Evolutionary conservation across 2,329 filamentous ascomycete genomes (phyloP), one percentile per base, ranked within the genome.

Genomic region (Monosporascus sp.): DNA sequence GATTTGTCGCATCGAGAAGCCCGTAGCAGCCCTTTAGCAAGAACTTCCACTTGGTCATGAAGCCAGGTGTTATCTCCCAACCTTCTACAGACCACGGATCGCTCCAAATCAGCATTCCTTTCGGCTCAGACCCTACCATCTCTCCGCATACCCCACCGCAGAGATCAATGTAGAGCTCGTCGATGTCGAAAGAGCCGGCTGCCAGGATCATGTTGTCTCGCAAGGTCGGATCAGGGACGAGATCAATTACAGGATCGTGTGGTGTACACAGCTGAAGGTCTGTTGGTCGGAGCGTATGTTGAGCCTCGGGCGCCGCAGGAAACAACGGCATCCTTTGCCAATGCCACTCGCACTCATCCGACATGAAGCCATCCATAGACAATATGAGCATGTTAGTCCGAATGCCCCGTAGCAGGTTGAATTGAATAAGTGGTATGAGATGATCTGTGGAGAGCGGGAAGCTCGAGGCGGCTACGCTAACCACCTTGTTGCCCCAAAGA

Each of bases 41-140:
- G 50, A 66, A 73, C 5, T 62, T 63, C 68, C 70, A 78, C 48
- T 64, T 66, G 27, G 57, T 56, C 49, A 68, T 58, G 57, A 76
- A 76, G 2, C 63, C 61, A 49, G 70, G 65, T 0, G 67, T 74
- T 4, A 75, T 57, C 58, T 77, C 74, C 74, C 73, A 76, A 41
- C 68, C 70, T 5, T 60, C 53, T 2, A 66, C 52, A 27, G 64
- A 54, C 66, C 73, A 75, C 9, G 73, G 71, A 20, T 70, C 65
- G 11, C 64, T 63, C 72, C 73, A 76, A 11, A 70, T 67, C 24
- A 60, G 27, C 6, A 62, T 5, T 37, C 59, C 59, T 22, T 27
- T 55, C n/a, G 56, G 4, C 37, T 60, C 53, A 3, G 56, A 37
- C 18, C 44, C 17, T 18, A 58, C 38, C 31, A 44, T 37, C 44